A percentile compares a stretch with the other conserved stretches of the same genome.
Conservation (phyloP, 345 rosid genomes). For the Linum tenue region DNA sequence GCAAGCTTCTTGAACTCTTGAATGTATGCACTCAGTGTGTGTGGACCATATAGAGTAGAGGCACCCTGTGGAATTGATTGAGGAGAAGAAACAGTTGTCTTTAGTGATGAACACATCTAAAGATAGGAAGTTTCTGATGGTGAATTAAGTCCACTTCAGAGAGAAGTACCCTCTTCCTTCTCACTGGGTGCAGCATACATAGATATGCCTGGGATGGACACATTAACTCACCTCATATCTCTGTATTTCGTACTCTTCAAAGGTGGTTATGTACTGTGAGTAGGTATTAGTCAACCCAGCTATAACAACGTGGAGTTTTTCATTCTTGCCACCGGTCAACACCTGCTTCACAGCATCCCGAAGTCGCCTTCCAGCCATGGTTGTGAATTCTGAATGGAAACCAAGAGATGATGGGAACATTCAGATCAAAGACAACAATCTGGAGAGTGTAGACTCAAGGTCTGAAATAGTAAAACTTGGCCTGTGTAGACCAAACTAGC, state of each 20-base stretch:
- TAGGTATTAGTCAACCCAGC: conserved; percentile 93
- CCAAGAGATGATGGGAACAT: not conserved
- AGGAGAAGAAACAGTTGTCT: not conserved
- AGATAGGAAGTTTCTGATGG: not conserved
- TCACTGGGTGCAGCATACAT: not conserved
- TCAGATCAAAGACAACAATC: not conserved
- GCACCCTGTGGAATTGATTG: conserved; percentile 53
- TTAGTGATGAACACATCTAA: not conserved
- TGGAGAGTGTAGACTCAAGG: not conserved
- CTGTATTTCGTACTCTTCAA: conserved; percentile 87
- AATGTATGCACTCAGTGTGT: conserved; percentile 80
- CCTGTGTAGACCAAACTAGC: no score
- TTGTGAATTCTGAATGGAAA: conserved; percentile 63
- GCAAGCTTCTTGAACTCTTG: conserved; percentile 88
- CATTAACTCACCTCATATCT: conserved; percentile 73
- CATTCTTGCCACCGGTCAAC: conserved; percentile 40
- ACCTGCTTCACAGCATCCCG: conserved; percentile 79
- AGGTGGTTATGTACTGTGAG: conserved; percentile 86
- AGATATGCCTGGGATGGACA: not conserved
- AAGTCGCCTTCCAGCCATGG: conserved; percentile 99
- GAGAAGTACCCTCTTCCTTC: not conserved
- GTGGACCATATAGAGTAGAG: conserved; percentile 85
- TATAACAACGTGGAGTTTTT: conserved; percentile 66
- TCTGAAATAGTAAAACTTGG: no score
- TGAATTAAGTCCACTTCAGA: not conserved